phyloP scores from a whole-genome alignment of 177 flowering plant species.

The Vitis hybrid region DNA sequence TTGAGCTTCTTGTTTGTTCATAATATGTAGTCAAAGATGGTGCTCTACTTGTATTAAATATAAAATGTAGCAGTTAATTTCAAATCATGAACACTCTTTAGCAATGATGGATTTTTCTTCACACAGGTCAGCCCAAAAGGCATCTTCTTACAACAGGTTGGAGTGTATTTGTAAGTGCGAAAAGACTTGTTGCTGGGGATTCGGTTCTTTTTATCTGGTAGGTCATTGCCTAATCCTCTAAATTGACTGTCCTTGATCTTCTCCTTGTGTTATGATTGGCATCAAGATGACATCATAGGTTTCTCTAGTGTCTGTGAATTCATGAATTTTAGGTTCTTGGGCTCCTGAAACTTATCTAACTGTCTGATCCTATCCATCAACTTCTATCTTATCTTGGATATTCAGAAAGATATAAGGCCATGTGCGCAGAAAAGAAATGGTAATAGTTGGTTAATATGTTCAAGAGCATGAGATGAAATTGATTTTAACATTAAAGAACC shows the following conservation, averaged over 20 bases:
- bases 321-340: not conserved
- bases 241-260: not conserved
- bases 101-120: not conserved
- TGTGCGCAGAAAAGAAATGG: not conserved
- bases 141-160: conserved; percentile 90
- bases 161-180: conserved; percentile 92
- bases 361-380: not conserved
- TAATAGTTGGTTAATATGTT: not conserved
- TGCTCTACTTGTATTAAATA: not conserved
- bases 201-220: conserved; percentile 92
- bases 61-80: not conserved
- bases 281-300: not conserved
- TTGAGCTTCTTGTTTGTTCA: too few relatives aligned
- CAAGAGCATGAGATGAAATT: too few relatives aligned
- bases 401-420: not conserved
- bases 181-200: conserved; percentile 89
- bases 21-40: too few relatives aligned
- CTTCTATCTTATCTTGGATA: too few relatives aligned
- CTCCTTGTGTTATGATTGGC: not conserved
- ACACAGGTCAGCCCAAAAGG: conserved; percentile 86
- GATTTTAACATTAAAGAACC: too few relatives aligned
- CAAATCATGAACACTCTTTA: not conserved
- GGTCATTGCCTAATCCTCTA: conserved; percentile 3
- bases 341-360: not conserved
- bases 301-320: not conserved